Percentiles rank a stretch among this genome's conserved stretches.
Evolutionary conservation across 73 alveolate species (phyloP).

Genomic region (Uronychia binucleata): DNA sequence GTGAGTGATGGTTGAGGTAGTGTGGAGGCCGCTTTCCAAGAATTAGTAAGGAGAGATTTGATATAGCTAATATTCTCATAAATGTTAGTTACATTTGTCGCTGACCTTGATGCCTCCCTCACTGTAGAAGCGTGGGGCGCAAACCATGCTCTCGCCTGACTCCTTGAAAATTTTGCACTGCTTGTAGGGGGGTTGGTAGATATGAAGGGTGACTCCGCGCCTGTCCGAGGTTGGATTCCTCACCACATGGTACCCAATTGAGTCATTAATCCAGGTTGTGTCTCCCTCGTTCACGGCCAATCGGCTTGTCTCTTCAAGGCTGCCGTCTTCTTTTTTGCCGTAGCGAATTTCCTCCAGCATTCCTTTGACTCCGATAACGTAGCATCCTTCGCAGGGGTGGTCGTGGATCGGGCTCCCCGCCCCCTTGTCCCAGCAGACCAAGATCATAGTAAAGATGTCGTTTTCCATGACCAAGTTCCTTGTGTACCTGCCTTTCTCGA

Average conservation of each 20-base stretch:
- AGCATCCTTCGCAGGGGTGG: not conserved
- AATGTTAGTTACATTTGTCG: not conserved
- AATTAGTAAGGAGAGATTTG: no score
- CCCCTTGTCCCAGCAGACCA: slow-evolving; percentile 1
- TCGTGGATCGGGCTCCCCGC: not conserved
- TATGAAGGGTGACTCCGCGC: not conserved
- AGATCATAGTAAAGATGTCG: not conserved
- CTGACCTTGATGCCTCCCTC: not conserved
- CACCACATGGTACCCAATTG: not conserved
- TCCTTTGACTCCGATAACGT: not conserved
- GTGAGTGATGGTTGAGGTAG: no score
- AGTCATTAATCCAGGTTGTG: not conserved
- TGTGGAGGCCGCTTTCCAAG: no score
- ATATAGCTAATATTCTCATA: no score
- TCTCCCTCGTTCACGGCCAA: not conserved
- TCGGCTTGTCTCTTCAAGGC: not conserved
- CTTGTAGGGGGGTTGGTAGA: not conserved
- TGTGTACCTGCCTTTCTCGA: not conserved
- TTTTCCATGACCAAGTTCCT: not conserved
- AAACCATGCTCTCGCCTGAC: not conserved
- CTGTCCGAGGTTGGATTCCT: not conserved
- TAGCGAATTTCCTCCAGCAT: not conserved
- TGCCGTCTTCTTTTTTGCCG: not conserved
- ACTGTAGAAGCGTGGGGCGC: not conserved
- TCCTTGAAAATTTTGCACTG: not conserved